Percentiles rank a stretch among this genome's conserved stretches.
Conservation (phyloP, 192 early-diverging fungal genomes). For the Umbelopsis ramanniana region DNA sequence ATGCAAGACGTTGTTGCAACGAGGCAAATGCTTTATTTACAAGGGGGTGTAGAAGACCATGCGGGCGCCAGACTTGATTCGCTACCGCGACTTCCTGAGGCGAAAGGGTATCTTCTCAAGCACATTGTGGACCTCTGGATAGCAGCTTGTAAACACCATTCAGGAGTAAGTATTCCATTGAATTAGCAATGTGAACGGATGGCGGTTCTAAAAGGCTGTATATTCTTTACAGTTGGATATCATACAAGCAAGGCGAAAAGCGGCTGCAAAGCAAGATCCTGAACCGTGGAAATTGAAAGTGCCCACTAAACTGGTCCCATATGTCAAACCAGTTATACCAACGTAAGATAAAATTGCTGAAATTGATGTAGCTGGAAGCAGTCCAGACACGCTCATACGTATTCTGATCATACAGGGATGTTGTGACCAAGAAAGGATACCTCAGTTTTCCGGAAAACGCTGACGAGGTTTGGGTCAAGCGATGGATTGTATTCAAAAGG, state of each 20-base stretch:
- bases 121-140: not conserved
- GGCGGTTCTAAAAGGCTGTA: not conserved
- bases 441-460: constrained; percentile 57
- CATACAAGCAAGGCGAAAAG: not conserved
- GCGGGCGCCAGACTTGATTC: not conserved
- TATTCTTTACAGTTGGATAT: not conserved
- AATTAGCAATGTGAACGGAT: not conserved
- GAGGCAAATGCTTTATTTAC: constrained; percentile 47
- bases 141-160: not conserved
- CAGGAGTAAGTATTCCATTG: not conserved
- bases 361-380: no score
- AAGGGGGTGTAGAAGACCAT: not conserved
- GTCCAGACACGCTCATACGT: no score
- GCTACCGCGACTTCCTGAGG: not conserved
- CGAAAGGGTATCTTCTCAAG: not conserved
- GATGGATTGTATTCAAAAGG: constrained; percentile 79
- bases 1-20: constrained; percentile 45
- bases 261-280: constrained; percentile 28
- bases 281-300: constrained; percentile 22
- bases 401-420: constrained; percentile 41
- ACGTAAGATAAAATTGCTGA: constrained; percentile 30
- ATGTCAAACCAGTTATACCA: constrained; percentile 42
- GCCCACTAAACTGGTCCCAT: constrained; percentile 42
- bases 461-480: constrained; percentile 69
- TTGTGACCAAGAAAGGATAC: constrained; percentile 56